Evolutionary conservation across 208 protist species (phyloP), one percentile per base, ranked within the genome.

Genomic region (Trichomonas vaginalis): DNA sequence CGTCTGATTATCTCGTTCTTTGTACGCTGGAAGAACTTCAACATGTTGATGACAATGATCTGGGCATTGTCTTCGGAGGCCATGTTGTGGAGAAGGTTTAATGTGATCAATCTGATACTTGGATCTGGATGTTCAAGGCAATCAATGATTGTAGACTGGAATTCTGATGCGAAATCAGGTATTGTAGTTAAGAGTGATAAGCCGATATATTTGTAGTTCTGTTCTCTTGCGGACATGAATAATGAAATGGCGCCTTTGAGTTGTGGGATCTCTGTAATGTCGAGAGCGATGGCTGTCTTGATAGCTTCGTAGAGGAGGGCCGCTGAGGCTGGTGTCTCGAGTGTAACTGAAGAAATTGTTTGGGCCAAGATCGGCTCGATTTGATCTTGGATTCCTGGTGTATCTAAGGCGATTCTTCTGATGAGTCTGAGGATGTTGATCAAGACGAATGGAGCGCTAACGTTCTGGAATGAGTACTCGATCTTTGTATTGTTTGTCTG

Each of bases 41-140:
- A 45, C 86, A 92, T 92, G n/a, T 92, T 92, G n/a, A 92, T 27
- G 15, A 92, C 45, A 51, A 92, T 92, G 86, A 92, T 92, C 32
- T 92, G 86, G 6, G 86, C 86, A 32, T 92, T 92, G 15, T 51
- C 45, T 39, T 92, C 86, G 56, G 15, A 45, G 17, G 86, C 86
- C 86, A 92, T 92, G 17, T 42, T 42, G 46, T 92, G 86, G 46
- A 92, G 86, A 51, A 92, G 86, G 12, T 45, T 45, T 2, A 92
- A 32, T 92, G 86, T 92, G 17, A 42, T 23, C 6, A 92, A 51
- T 9, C 86, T 42, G n/a, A 92, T 92, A 35, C 45, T 37, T 51
- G 86, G 10, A 92, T 92, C 86, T 92, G 86, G 86, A 47, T 92
- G 86, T n/a, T 92, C 86, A 23, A 92, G n/a, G 45, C 86, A 92